phyloP scores from a whole-genome alignment of 2,329 filamentous ascomycete species.

The Ceratocystis variospora region DNA sequence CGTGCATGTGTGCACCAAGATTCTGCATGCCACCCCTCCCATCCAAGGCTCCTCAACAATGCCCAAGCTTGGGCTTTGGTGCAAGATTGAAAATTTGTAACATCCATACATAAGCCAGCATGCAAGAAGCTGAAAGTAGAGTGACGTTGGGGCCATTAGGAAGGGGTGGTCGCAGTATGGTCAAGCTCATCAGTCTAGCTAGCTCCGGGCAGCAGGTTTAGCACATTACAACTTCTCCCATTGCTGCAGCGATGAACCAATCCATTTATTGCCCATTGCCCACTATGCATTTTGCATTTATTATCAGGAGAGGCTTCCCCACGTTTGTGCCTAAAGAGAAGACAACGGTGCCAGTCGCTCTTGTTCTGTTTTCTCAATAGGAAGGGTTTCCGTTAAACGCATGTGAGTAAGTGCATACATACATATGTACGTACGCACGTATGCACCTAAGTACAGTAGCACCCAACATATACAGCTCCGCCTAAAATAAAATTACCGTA shows the following conservation, averaged over 20 bases:
- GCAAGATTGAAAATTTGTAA: not conserved
- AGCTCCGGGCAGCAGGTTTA: not conserved
- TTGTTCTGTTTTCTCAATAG: not conserved
- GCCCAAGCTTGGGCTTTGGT: conserved; percentile 8
- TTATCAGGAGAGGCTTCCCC: not conserved
- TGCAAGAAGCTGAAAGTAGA: conserved; percentile 16
- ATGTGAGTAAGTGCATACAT: not conserved
- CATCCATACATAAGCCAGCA: not conserved
- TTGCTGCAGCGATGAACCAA: not conserved
- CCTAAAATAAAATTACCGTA: not conserved
- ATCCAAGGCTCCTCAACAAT: not conserved
- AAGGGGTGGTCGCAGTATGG: conserved; percentile 11
- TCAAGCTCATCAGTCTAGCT: not conserved
- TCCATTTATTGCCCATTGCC: not conserved
- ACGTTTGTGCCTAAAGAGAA: conserved; percentile 17
- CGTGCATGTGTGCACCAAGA: not conserved
- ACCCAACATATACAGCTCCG: not conserved
- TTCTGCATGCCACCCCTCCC: not conserved
- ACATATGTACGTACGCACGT: not conserved
- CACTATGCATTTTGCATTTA: not conserved
- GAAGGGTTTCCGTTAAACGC: not conserved
- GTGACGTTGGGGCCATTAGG: conserved; percentile 10
- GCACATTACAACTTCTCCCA: not conserved
- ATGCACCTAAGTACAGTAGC: not conserved
- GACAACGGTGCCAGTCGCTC: not conserved